Base-by-base conservation (phyloP, 164 flowering plant species). In the Dillenia suffruticosa region DNA sequence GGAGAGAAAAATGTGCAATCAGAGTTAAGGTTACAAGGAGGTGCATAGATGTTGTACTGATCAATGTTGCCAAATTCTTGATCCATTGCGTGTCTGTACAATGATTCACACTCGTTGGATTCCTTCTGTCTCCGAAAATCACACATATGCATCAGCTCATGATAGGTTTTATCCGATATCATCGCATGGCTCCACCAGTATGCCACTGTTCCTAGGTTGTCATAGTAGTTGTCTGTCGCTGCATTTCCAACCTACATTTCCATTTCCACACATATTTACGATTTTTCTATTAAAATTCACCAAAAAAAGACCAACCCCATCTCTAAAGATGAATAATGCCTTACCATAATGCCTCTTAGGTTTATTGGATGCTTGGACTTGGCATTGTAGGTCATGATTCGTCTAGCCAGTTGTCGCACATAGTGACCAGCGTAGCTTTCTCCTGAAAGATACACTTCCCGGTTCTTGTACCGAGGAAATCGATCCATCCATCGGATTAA, bases 401-500 rank as follows among this genome's bases (percentile, higher is more conserved):
- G 77, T 58, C 72, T 70, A 7, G 97, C 96, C 58, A 91, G 58
- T 66, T 89, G 97, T 64, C 96, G 96, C 8, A 89, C 94, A 63
- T 91, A 89, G 56, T 91, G 96, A n/a, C 96, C 97, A 1, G 95
- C 97, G 47, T 92, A 92, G 81, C 97, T 92, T 72, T 92, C 98
- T 52, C 98, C 98, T 0, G 88, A 77, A 10, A 92, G 22, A 44
- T 83, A 92, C 9, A 89, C 66, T 22, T 89, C 96, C 9, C 91
- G 71, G 46, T 63, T 19, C 61, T 77, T 80, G 82, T 88, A 92
- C 5, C 83, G 73, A 0, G 92, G 92, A 71, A 92, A 92, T 5
- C 91, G 81, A 5, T 81, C 75, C 75, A 89, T 45, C 96, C 98
- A 89, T 43, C 78, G 72, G 51, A 83, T 60, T n/a, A 92, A 44